Base-by-base conservation (phyloP, 441 rosid species). In the Cnidoscolus chayamansa region DNA sequence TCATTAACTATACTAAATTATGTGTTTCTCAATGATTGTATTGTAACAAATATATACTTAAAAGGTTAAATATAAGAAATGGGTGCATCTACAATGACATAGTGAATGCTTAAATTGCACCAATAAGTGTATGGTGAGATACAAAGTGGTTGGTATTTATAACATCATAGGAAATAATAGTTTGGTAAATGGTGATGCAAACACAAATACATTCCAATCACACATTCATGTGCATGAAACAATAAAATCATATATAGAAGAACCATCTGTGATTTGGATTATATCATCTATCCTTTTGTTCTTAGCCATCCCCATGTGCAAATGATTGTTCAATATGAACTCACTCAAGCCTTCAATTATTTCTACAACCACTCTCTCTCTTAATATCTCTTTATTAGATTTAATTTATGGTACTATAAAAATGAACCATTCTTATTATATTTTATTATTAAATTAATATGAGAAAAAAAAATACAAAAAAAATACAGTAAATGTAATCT, bases 241-340 rank as follows among this genome's bases (percentile, higher is more conserved):
- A n/a, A 71, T 72, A 55, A 7, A 70, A 81, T 79, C 63, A 25
- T 72, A 54, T 48, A 7, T 35, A 51, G 1, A 70, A 70, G 67
- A 74, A 64, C 61, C 54, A 75, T 40, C 71, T 77, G 73, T 60
- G 68, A 59, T 77, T 66, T 67, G 25, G 66, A 62, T 71, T 71
- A 43, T 17, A 57, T 80, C 83, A 80, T 68, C 55, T 25, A 6
- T 1, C 20, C 40, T 3, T 67, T 30, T 67, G 55, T 67, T 58
- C 56, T 56, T 32, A 12, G 5, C 31, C 68, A 45, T 35, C 54
- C 20, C 65, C 74, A 71, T 78, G 74, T 72, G 75, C 68, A 73
- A 77, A 76, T 76, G 70, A 78, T 76, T 78, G 80, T 62, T 25
- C 40, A 11, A 65, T 72, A 64, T 80, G 71, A 73, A 60, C 68